Percentiles rank a stretch among this genome's conserved stretches.
Evolutionary conservation across 208 protist genomes (phyloP).

Genomic region (Crithidia acanthocephali): DNA sequence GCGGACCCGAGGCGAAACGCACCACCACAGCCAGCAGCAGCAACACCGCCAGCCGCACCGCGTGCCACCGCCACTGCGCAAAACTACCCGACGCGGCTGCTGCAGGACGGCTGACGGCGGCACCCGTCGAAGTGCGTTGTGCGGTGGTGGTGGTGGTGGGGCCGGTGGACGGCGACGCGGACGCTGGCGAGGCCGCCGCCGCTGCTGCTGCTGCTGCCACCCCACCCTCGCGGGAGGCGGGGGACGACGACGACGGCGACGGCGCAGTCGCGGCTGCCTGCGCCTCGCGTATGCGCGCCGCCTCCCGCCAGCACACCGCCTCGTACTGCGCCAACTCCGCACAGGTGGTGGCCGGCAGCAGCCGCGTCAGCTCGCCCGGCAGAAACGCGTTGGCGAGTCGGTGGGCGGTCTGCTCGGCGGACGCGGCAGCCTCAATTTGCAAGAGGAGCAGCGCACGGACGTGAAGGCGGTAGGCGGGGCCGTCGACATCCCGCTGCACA

Average conservation of each 20-base stretch:
- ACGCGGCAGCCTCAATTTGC: constrained; percentile 23
- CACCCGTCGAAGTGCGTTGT: too few species aligned
- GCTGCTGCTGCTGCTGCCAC: too few species aligned
- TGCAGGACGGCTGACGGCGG: too few species aligned
- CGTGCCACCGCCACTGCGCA: constrained; percentile 31
- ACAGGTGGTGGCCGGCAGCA: neutral
- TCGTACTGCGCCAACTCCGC: constrained; percentile 11
- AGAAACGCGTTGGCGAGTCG: neutral
- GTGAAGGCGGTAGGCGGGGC: neutral
- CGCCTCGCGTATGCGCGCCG: constrained; percentile 1
- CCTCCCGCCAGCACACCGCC: constrained; percentile 18
- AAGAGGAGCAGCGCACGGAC: constrained; percentile 24
- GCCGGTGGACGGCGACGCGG: too few species aligned
- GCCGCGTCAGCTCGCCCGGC: neutral
- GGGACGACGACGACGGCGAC: neutral
- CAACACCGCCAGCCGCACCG: constrained; percentile 18
- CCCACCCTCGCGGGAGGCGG: too few species aligned
- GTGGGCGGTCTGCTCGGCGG: constrained; percentile 9
- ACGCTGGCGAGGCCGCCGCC: too few species aligned
- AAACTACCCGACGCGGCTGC: too few species aligned
- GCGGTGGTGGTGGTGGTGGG: too few species aligned
- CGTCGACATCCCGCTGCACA: neutral
- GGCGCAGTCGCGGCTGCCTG: neutral
- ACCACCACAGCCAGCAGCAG: constrained; percentile 33
- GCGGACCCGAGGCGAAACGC: constrained; percentile 30